Base-by-base conservation (phyloP, 2,329 filamentous ascomycete genomes). In the Penicillium vulpinum region DNA sequence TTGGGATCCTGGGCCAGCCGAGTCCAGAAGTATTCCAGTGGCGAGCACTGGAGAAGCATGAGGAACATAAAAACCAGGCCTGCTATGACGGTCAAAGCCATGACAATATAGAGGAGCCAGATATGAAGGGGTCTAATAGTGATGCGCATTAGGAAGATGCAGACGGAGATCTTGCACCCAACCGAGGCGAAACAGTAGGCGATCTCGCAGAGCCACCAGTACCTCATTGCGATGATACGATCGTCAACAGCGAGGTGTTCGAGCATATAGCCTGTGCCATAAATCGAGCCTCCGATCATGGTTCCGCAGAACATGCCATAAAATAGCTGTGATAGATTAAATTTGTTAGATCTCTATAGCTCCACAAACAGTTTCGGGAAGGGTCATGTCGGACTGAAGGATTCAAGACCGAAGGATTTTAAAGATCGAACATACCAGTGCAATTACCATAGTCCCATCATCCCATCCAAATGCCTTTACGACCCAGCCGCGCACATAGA, bases 11-110 rank as follows among this genome's bases (percentile, higher is more conserved):
- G 11, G 5, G 62, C 64, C 3, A 51, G 51, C 21, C 60, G 57
- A 5, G 72, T 74, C 83, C 82, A 85, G 68, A 83, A 84, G 51
- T 76, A 79, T 8, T 69, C 66, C 6, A 82, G 70, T 45, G 82
- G 81, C 24, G 65, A 71, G 66, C 82, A 85, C 65, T 85, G 82
- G 58, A 84, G 77, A n/a, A 81, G 67, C 43, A 81, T 72, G n/a
- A 83, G 62, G 60, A 83, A 79, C 61, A 82, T 77, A 59, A 81
- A 83, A 26, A 77, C 68, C 5, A 76, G 59, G 2, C 81, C 78
- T 47, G 80, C 78, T 13, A 80, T 31, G 3, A 76, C 71, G 1
- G 79, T 77, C 13, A 77, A 66, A 9, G 67, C 51, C 69, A 83
- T 80, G 33, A 82, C 71, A 24, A 65, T 61, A 38, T 77, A 76